phyloP scores from a whole-genome alignment of 2,329 filamentous ascomycete species.

The Cordyceps cateniannulata region DNA sequence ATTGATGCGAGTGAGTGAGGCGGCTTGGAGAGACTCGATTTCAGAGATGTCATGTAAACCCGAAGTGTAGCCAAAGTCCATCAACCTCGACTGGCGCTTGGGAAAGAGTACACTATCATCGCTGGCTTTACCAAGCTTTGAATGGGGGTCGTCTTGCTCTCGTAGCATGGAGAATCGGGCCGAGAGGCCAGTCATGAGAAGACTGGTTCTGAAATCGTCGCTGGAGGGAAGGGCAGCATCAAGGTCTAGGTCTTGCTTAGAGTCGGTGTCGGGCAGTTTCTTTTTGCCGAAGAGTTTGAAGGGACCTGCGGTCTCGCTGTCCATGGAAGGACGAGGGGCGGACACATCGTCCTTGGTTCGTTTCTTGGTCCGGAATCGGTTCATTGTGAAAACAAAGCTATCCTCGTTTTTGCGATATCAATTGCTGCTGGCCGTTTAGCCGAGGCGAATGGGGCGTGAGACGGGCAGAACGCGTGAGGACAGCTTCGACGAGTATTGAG shows the following conservation, averaged over 20 bases:
- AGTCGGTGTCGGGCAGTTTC: slow-evolving; percentile 48
- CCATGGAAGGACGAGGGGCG: slow-evolving; percentile 44
- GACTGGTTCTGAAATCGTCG: slow-evolving; percentile 90
- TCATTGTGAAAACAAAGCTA: slow-evolving; percentile 47
- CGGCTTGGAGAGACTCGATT: slow-evolving; percentile 69
- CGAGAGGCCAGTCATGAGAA: slow-evolving; percentile 91
- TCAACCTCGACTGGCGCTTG: slow-evolving; percentile 70
- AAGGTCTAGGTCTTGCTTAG: slow-evolving; percentile 66
- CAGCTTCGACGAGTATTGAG: not conserved
- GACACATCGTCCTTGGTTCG: slow-evolving; percentile 54
- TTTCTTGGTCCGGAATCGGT: slow-evolving; percentile 70
- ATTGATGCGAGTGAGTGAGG: slow-evolving; percentile 52
- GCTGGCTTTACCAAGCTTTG: slow-evolving; percentile 85
- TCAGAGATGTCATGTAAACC: slow-evolving; percentile 81
- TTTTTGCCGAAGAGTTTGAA: slow-evolving; percentile 53
- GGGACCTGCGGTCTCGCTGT: slow-evolving; percentile 46
- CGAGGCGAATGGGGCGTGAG: not conserved
- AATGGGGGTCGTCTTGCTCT: slow-evolving; percentile 87
- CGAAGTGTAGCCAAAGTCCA: slow-evolving; percentile 58
- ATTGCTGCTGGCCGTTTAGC: not conserved
- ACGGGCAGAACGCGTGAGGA: not conserved
- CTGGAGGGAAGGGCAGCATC: slow-evolving; percentile 66
- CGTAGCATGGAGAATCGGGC: slow-evolving; percentile 94
- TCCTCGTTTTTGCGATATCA: not conserved
- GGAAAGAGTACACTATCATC: slow-evolving; percentile 88